phyloP scores from a whole-genome alignment of 108 stramenopile species.

The Epithemia pelagica region DNA sequence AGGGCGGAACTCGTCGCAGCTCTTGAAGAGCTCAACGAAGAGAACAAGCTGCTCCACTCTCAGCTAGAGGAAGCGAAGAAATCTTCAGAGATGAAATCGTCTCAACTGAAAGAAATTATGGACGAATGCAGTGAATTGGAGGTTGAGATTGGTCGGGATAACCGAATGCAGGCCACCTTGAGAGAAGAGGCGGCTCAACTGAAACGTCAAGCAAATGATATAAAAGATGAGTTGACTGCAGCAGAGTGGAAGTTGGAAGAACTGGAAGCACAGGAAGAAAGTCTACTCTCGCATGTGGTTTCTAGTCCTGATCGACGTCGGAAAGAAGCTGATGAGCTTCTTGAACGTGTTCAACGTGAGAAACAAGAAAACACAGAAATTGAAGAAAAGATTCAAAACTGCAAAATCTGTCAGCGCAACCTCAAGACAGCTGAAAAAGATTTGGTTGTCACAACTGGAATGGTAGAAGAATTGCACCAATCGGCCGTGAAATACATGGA shows the following conservation, averaged over 20 bases:
- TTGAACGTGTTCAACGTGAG: constrained; percentile 42
- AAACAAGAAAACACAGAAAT: constrained; percentile 20
- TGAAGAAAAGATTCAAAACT: constrained; percentile 11
- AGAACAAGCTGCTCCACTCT: constrained; percentile 45
- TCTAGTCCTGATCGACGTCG: constrained; percentile 59
- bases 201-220: constrained; percentile 68
- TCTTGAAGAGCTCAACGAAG: constrained; percentile 58
- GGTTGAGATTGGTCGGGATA: constrained; percentile 67
- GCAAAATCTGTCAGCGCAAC: constrained; percentile 15
- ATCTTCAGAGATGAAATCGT: constrained; percentile 28
- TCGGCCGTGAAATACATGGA: constrained; percentile 32
- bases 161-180: constrained; percentile 68
- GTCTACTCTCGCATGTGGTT: constrained; percentile 57
- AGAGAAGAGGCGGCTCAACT: constrained; percentile 68
- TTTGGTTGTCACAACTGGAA: constrained; percentile 19
- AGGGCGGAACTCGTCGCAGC: constrained; percentile 29
- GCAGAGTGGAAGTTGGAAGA: constrained; percentile 67
- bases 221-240: constrained; percentile 76
- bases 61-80: constrained; percentile 31
- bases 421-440: constrained; percentile 26
- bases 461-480: constrained; percentile 32
- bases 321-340: constrained; percentile 13
- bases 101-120: constrained; percentile 53
- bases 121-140: constrained; percentile 78
- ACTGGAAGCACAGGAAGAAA: constrained; percentile 53